phyloP scores from a whole-genome alignment of 192 early-diverging fungal genomes.

The Phlyctochytrium arcticum region DNA sequence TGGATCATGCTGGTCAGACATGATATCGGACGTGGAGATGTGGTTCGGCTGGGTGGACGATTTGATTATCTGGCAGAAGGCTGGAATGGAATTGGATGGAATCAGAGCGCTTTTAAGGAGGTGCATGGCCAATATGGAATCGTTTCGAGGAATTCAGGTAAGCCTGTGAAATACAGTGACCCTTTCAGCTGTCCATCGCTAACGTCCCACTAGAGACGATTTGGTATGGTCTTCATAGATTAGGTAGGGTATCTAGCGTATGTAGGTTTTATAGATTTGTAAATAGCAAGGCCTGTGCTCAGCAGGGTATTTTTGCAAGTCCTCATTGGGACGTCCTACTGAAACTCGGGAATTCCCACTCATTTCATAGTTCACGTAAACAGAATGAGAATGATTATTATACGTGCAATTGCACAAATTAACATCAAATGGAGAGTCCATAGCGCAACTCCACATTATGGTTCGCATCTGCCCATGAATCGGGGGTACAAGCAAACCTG shows the following conservation, averaged over 20 bases:
- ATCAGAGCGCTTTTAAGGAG: conserved; percentile 34
- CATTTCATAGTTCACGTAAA: too few relatives aligned
- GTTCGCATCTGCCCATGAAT: conserved; percentile 80
- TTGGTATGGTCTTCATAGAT: conserved; percentile 1
- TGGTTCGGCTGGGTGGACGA: conserved; percentile 37
- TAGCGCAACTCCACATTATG: too few relatives aligned
- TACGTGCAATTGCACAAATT: too few relatives aligned
- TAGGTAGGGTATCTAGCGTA: neutral
- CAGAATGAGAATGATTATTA: too few relatives aligned
- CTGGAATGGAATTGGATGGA: conserved; percentile 36
- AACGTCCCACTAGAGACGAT: neutral
- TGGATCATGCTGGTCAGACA: conserved; percentile 28
- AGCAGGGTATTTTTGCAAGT: too few relatives aligned
- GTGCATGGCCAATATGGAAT: conserved; percentile 38
- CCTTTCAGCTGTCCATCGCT: neutral
- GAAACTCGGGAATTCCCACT: too few relatives aligned
- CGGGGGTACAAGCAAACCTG: conserved; percentile 83
- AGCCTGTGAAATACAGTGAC: neutral
- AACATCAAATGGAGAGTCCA: too few relatives aligned
- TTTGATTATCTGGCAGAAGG: conserved; percentile 32
- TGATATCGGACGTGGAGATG: conserved; percentile 21
- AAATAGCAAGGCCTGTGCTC: too few relatives aligned
- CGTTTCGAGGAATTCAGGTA: conserved; percentile 32
- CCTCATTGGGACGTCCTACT: too few relatives aligned
- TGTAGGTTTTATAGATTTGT: too few relatives aligned